phyloP scores from a whole-genome alignment of 805 yeast species.

The Cyberlindnera samutprakarnensis region DNA sequence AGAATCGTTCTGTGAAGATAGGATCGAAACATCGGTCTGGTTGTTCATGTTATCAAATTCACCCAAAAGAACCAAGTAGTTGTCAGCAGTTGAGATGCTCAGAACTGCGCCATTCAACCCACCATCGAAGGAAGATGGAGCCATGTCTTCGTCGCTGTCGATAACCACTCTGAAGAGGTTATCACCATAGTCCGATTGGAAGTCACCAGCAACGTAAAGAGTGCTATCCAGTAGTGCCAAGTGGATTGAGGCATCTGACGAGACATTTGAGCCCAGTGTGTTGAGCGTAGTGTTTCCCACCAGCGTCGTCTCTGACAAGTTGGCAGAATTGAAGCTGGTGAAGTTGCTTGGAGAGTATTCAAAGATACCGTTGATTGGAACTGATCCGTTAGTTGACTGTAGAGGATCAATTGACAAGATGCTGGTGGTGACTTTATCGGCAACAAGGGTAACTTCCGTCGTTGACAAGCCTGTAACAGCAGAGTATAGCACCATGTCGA shows the following conservation, averaged over 20 bases:
- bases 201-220: constrained; percentile 44
- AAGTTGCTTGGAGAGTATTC: constrained; percentile 75
- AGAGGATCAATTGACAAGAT: constrained; percentile 39
- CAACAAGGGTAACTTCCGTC: constrained; percentile 48
- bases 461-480: constrained; percentile 21
- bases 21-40: constrained; percentile 23
- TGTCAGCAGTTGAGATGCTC: constrained; percentile 24
- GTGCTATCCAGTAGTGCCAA: constrained; percentile 26
- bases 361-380: constrained; percentile 66
- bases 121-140: constrained; percentile 22
- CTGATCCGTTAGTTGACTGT: constrained; percentile 24
- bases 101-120: constrained; percentile 34
- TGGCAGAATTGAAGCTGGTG: constrained; percentile 27
- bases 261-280: constrained; percentile 25
- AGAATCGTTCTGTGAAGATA: constrained; percentile 21
- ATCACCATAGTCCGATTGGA: constrained; percentile 29
- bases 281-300: constrained; percentile 43
- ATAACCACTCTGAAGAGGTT: constrained; percentile 30
- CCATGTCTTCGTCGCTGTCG: constrained; percentile 9
- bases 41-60: constrained; percentile 31
- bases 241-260: constrained; percentile 33
- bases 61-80: constrained; percentile 40
- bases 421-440: constrained; percentile 53
- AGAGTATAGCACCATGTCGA: constrained; percentile 33
- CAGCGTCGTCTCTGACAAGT: constrained; percentile 15